Percentiles rank a stretch among this genome's conserved stretches.
phyloP scores from a whole-genome alignment of 1,139 yeast species.

The Geotrichum fermentans region DNA sequence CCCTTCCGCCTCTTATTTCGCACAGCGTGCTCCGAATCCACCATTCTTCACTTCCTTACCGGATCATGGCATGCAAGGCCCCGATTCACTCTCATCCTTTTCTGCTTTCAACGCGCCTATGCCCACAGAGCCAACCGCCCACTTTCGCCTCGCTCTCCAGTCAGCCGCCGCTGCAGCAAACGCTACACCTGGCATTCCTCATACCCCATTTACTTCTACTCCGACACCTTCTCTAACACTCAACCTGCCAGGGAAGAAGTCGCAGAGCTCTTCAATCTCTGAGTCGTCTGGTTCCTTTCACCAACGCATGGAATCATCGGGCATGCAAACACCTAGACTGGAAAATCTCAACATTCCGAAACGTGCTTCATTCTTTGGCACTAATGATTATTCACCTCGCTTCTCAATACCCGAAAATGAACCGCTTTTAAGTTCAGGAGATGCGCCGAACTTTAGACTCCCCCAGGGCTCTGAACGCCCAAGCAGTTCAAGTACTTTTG shows the following conservation, averaged over 20 bases:
- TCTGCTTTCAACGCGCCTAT: conserved; percentile 1
- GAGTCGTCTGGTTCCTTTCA: no score
- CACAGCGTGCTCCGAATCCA: conserved; percentile 4
- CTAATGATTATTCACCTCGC: no score
- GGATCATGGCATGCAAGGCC: no score
- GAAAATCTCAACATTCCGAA: no score
- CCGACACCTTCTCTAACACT: background rate
- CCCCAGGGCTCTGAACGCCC: no score
- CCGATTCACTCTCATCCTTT: no score
- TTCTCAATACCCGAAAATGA: no score
- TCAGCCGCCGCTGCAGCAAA: conserved; percentile 4
- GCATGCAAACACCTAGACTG: no score
- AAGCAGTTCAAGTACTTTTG: background rate
- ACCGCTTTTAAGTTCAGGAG: no score
- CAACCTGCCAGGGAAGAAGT: background rate
- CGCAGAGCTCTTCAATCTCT: background rate
- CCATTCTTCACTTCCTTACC: conserved; percentile 8
- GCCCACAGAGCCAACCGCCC: conserved; percentile 5
- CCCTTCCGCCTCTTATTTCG: conserved; percentile 14
- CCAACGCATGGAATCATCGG: no score
- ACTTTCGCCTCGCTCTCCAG: conserved; percentile 2
- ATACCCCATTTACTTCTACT: conserved; percentile 3
- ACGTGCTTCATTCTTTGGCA: no score
- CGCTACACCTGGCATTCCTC: conserved; percentile 6
- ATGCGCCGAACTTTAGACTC: no score